These are phyloP conservation scores for Hevea brasiliensis DNA, from an alignment of 345 rosid species.

Conservation along the genomic window DNA sequence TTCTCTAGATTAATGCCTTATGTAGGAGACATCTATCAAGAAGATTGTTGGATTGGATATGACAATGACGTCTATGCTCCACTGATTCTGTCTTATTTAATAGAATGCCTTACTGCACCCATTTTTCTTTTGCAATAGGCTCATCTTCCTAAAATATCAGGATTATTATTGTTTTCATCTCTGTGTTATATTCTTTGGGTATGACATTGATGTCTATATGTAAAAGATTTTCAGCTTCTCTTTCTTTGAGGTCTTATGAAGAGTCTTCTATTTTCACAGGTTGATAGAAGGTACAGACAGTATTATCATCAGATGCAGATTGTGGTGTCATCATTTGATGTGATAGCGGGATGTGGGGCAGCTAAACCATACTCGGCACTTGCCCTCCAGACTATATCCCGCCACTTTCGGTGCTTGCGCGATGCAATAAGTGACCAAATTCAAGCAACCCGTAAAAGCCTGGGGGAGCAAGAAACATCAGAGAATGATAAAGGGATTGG, in stretches of 20 bases:
- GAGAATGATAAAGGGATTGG: constrained; percentile 53
- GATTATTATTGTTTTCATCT: background rate
- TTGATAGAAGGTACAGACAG: constrained; percentile 79
- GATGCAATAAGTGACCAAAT: constrained; percentile 75
- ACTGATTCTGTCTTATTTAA: background rate
- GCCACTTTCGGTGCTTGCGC: constrained; percentile 77
- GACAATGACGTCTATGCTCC: background rate
- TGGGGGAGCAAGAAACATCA: constrained; percentile 73
- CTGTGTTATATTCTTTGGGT: background rate
- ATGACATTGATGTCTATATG: background rate
- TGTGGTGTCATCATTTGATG: constrained; percentile 73
- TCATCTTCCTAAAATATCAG: background rate
- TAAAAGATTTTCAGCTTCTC: background rate
- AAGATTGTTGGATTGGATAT: background rate
- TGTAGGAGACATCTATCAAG: background rate
- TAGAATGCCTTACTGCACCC: background rate
- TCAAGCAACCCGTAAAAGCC: constrained; percentile 51
- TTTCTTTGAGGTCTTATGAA: constrained; percentile 1
- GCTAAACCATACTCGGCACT: constrained; percentile 92
- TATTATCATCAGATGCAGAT: constrained; percentile 85
- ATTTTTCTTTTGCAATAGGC: background rate
- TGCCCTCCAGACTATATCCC: constrained; percentile 85
- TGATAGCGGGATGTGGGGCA: constrained; percentile 69
- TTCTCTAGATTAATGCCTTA: background rate
- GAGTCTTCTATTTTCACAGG: constrained; percentile 42